phyloP scores from a whole-genome alignment of 2,329 filamentous ascomycete genomes.

The Hymenoscyphus fraxineus region DNA sequence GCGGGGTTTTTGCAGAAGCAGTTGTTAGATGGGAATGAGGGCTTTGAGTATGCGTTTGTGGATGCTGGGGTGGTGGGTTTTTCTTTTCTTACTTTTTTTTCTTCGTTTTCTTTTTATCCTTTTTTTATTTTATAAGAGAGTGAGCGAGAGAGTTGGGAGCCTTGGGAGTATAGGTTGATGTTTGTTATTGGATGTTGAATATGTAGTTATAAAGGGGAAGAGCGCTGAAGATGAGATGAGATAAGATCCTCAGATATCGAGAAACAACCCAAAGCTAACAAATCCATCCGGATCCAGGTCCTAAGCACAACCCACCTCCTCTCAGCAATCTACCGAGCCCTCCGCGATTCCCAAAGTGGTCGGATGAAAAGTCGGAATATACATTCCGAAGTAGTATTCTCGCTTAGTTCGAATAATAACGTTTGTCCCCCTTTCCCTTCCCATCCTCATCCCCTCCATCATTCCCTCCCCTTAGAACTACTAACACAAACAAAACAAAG shows the following conservation, averaged over 20 bases:
- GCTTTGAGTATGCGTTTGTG: conserved; percentile 91
- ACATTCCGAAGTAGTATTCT: conserved; percentile 55
- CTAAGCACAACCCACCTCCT: conserved; percentile 46
- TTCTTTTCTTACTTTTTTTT: not conserved
- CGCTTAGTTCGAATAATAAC: conserved; percentile 53
- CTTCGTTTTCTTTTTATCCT: not conserved
- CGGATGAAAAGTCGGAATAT: conserved; percentile 49
- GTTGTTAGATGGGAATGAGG: conserved; percentile 75
- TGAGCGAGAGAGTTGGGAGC: no score
- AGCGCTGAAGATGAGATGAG: not conserved
- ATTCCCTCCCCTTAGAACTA: not conserved
- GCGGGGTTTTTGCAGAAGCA: conserved; percentile 74
- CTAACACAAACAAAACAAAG: conserved; percentile 45
- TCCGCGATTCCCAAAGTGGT: conserved; percentile 42
- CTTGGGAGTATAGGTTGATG: no score
- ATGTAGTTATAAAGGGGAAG: no score
- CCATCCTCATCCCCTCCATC: conserved; percentile 15
- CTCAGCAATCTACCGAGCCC: conserved; percentile 46
- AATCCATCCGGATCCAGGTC: conserved; percentile 36
- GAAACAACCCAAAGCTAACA: not conserved
- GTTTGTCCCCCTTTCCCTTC: conserved; percentile 30
- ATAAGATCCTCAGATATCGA: conserved; percentile 17
- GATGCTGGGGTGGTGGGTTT: conserved; percentile 71
- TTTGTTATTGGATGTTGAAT: no score
- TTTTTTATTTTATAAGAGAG: no score